Percentiles rank a stretch among this genome's conserved stretches.
These are phyloP conservation scores for Blastocystis sp. DNA, from an alignment of 352 stramenopile genomes.

Conservation along the genomic window DNA sequence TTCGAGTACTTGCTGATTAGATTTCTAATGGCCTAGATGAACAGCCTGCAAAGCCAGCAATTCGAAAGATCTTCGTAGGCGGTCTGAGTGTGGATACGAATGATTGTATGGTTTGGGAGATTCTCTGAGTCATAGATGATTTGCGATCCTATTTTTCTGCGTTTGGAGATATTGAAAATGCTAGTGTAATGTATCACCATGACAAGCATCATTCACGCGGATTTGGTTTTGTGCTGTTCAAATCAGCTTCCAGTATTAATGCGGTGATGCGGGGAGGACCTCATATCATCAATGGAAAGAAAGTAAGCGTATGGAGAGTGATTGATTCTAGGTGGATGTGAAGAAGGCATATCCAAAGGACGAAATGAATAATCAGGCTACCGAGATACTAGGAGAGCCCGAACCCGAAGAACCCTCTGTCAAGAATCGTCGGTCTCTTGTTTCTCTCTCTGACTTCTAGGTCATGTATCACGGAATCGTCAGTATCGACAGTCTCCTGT, in stretches of 20 bases:
- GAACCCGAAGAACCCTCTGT: background rate
- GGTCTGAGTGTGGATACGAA: conserved; percentile 29
- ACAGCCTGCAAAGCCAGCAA: conserved; percentile 3
- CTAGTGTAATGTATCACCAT: conserved; percentile 31
- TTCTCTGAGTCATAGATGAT: background rate
- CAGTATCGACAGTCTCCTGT: no score
- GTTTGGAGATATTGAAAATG: conserved; percentile 50
- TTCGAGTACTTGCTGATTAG: background rate
- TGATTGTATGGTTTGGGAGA: background rate
- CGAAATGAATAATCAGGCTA: background rate
- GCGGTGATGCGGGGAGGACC: background rate
- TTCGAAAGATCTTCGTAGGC: conserved; percentile 38
- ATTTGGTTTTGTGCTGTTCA: conserved; percentile 50
- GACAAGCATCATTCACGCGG: conserved; percentile 34
- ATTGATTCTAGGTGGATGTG: conserved; percentile 12
- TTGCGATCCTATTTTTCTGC: conserved; percentile 15
- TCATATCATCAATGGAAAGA: conserved; percentile 23
- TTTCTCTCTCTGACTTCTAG: no score
- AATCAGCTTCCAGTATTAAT: background rate
- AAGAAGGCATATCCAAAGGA: conserved; percentile 50
- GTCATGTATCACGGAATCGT: no score
- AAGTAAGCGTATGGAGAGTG: background rate
- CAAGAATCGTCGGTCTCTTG: no score
- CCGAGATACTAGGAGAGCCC: background rate
- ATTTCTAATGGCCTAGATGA: background rate